phyloP scores from a whole-genome alignment of 768 basidiomycete species.

The Cyclocybe aegerita region DNA sequence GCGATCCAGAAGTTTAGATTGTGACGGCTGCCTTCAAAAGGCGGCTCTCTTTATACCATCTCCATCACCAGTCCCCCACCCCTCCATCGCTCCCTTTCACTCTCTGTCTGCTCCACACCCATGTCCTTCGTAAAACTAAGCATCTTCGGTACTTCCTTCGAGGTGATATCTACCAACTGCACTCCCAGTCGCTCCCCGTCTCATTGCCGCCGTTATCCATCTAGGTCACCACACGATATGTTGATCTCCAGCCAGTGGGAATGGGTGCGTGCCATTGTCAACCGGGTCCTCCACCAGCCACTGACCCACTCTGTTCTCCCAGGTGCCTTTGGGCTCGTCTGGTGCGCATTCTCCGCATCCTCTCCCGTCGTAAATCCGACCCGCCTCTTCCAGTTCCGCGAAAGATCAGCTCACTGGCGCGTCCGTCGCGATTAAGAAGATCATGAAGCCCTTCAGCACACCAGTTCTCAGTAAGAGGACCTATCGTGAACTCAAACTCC shows the following conservation, averaged over 20 bases:
- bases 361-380: constrained; percentile 5
- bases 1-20: background rate
- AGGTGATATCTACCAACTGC: constrained; percentile 48
- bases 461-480: constrained; percentile 98
- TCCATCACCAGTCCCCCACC: constrained; percentile 10
- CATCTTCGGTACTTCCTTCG: constrained; percentile 98
- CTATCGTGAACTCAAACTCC: constrained; percentile 94
- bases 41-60: constrained; percentile 13
- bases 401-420: constrained; percentile 94
- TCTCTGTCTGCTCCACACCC: constrained; percentile 15
- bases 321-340: constrained; percentile 98
- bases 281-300: constrained; percentile 1
- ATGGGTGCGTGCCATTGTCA: constrained; percentile 70
- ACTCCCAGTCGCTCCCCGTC: constrained; percentile 11
- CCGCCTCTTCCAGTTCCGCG: constrained; percentile 60
- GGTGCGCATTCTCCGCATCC: constrained; percentile 49
- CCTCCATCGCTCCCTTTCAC: constrained; percentile 6
- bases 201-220: constrained; percentile 16
- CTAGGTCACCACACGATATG: constrained; percentile 97
- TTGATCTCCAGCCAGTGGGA: constrained; percentile 98
- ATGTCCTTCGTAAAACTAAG: constrained; percentile 98
- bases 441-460: constrained; percentile 99
- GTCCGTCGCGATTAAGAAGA: constrained; percentile 99
- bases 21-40: constrained; percentile 21
- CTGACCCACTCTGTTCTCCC: background rate